phyloP scores from a whole-genome alignment of 2,329 filamentous ascomycete species.

The Fusarium sp. region DNA sequence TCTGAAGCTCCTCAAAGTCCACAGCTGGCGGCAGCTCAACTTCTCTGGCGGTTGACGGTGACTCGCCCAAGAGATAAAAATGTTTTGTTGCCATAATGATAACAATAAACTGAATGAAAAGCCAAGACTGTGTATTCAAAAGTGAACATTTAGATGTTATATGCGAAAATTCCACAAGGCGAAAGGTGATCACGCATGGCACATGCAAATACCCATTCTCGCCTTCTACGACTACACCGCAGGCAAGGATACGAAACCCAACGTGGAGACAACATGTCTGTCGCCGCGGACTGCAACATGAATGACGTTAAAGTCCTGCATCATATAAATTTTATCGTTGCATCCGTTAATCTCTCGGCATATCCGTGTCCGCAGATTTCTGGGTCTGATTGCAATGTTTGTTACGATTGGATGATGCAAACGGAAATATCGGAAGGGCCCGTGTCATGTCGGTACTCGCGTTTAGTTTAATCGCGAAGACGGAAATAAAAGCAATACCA shows the following conservation, averaged over 20 bases:
- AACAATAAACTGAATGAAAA: too few relatives aligned
- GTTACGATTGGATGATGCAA: not conserved
- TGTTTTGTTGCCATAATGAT: slow-evolving; percentile 4
- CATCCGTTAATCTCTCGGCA: slow-evolving; percentile 3
- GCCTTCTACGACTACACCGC: not conserved
- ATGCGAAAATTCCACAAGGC: not conserved
- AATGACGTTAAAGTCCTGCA: slow-evolving; percentile 4
- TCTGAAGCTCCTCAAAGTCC: slow-evolving; percentile 6
- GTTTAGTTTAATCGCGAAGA: not conserved
- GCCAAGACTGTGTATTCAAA: not conserved
- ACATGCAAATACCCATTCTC: not conserved
- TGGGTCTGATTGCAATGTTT: not conserved
- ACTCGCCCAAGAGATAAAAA: not conserved
- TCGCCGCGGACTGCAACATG: too few relatives aligned
- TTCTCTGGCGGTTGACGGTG: not conserved
- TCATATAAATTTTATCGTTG: not conserved
- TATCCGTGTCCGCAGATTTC: not conserved
- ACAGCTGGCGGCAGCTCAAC: not conserved
- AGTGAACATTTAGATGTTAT: not conserved
- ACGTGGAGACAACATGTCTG: not conserved
- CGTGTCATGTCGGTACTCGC: not conserved
- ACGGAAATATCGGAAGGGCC: not conserved
- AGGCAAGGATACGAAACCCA: not conserved
- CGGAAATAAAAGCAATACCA: not conserved
- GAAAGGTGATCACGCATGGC: not conserved